A percentile compares a stretch with the other conserved stretches of the same genome.
These are phyloP conservation scores for Skeletonema menzelii DNA, from an alignment of 108 stramenopile genomes.

Conservation along the genomic window DNA sequence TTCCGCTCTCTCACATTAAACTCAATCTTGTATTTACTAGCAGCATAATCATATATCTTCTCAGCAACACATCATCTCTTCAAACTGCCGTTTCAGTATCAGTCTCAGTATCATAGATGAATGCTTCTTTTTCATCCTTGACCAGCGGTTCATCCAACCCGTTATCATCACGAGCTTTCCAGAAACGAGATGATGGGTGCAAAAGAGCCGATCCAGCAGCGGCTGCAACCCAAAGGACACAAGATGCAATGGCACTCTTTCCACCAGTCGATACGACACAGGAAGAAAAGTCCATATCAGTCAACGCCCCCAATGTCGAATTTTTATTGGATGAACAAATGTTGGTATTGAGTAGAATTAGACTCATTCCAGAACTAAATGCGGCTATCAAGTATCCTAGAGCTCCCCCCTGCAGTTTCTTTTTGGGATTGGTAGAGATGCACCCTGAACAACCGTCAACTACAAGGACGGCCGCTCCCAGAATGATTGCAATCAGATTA, in stretches of 20 bases:
- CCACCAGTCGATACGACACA: conserved; percentile 6
- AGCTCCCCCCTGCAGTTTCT: not conserved
- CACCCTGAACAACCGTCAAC: not conserved
- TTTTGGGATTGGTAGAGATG: not conserved
- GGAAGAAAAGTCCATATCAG: not conserved
- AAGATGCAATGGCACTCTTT: conserved; percentile 13
- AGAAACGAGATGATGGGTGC: not conserved
- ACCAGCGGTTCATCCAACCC: conserved; percentile 4
- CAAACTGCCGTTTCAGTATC: not conserved
- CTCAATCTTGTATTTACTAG: too few relatives aligned
- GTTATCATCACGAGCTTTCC: not conserved
- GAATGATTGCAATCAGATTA: not conserved
- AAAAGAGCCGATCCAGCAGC: not conserved
- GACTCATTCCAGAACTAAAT: not conserved
- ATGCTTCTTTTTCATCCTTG: not conserved
- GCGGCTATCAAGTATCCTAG: not conserved
- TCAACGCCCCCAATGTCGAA: not conserved
- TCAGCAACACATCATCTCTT: not conserved
- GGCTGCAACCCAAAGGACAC: conserved; percentile 7
- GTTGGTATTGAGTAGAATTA: not conserved
- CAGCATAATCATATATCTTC: too few relatives aligned
- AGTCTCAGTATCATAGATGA: not conserved
- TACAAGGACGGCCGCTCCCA: not conserved
- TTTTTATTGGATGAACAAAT: not conserved
- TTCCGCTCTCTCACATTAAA: too few relatives aligned